Conservation (phyloP, 2,329 filamentous ascomycete genomes). For the Stachybotrys elegans region DNA sequence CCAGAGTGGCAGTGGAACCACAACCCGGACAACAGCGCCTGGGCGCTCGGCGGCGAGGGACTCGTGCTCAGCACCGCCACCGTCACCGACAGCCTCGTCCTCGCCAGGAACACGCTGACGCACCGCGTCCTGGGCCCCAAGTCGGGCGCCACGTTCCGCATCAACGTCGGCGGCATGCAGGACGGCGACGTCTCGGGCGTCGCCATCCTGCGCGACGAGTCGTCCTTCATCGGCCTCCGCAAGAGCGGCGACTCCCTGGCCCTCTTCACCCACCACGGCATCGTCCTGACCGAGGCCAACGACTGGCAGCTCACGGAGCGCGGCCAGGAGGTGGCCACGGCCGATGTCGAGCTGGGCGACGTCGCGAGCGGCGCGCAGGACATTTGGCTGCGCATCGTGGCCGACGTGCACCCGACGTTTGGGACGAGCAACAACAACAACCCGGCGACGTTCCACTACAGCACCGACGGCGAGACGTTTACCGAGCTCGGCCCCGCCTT, state of each 20-base stretch:
- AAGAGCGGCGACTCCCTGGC: slow-evolving; percentile 22
- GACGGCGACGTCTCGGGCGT: slow-evolving; percentile 47
- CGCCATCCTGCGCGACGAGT: slow-evolving; percentile 45
- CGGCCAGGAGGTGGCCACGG: slow-evolving; percentile 13
- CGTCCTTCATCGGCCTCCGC: slow-evolving; percentile 47
- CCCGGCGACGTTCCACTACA: slow-evolving; percentile 28
- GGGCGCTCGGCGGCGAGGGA: slow-evolving; percentile 24
- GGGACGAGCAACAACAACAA: slow-evolving; percentile 14
- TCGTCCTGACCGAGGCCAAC: slow-evolving; percentile 19
- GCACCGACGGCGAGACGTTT: slow-evolving; percentile 35
- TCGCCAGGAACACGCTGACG: slow-evolving; percentile 40
- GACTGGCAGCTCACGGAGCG: slow-evolving; percentile 24
- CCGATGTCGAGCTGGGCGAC: slow-evolving; percentile 1
- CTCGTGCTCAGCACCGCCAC: slow-evolving; percentile 42
- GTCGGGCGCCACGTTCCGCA: slow-evolving; percentile 36
- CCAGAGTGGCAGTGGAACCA: slow-evolving; percentile 57
- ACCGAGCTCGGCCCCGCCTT: slow-evolving; percentile 27
- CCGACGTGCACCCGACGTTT: slow-evolving; percentile 14
- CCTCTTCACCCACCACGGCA: slow-evolving; percentile 22
- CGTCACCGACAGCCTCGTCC: slow-evolving; percentile 43
- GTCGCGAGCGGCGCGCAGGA: slow-evolving; percentile 6
- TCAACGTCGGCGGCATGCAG: slow-evolving; percentile 42
- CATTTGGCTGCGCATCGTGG: slow-evolving; percentile 16
- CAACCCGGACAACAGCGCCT: slow-evolving; percentile 48
- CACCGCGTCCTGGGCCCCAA: slow-evolving; percentile 40